phyloP scores from a whole-genome alignment of 1,284 basidiomycete species.

The Apiotrichum mycotoxinovorans region DNA sequence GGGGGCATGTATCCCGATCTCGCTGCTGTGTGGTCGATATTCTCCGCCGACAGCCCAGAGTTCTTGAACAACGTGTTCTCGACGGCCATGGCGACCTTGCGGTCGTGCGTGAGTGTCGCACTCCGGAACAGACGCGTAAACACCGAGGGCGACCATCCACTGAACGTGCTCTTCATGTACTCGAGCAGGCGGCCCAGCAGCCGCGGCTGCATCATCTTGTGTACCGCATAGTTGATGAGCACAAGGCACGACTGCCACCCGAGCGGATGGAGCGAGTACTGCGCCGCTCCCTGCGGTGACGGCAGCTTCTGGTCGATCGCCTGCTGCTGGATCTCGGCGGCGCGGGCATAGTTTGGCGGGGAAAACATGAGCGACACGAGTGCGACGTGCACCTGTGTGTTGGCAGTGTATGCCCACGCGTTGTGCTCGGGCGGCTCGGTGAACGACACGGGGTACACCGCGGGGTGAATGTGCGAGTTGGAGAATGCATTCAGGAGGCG shows the following conservation, averaged over 20 bases:
- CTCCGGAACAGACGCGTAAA: conserved; percentile 27
- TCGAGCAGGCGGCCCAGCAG: conserved; percentile 27
- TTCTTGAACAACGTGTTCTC: conserved; percentile 10
- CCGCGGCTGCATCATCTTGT: conserved; percentile 23
- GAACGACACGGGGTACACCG: conserved; percentile 39
- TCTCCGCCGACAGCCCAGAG: not conserved
- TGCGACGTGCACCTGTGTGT: conserved; percentile 47
- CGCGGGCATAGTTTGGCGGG: conserved; percentile 38
- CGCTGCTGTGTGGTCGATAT: not conserved
- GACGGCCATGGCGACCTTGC: conserved; percentile 1
- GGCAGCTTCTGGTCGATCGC: not conserved
- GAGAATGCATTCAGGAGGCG: conserved; percentile 35
- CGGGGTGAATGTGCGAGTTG: conserved; percentile 29
- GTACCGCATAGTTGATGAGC: conserved; percentile 38
- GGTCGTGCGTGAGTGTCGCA: conserved; percentile 6
- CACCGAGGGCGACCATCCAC: conserved; percentile 9
- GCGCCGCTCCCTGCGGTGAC: conserved; percentile 8
- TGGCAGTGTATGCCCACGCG: conserved; percentile 44
- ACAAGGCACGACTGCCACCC: conserved; percentile 31
- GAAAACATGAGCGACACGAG: conserved; percentile 45
- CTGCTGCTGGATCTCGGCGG: conserved; percentile 8
- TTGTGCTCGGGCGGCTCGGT: conserved; percentile 22
- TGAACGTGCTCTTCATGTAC: conserved; percentile 30
- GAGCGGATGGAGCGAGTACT: conserved; percentile 39
- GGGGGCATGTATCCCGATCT: not conserved